Percentiles rank a stretch among this genome's conserved stretches.
phyloP scores from a whole-genome alignment of 176 grass and related monocot species.

The Phyllostachys edulis region DNA sequence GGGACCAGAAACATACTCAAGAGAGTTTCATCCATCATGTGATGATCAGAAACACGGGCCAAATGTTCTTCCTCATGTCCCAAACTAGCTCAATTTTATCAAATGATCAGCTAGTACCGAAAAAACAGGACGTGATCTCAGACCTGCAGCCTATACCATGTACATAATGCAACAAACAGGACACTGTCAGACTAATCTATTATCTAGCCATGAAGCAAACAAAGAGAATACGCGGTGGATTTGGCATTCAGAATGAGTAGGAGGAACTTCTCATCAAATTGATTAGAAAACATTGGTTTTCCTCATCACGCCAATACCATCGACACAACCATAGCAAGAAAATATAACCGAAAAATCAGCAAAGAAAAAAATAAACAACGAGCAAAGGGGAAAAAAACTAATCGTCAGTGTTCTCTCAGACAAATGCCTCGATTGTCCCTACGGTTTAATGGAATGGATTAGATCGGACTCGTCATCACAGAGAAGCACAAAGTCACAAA shows the following conservation, averaged over 20 bases:
- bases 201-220: too few species aligned
- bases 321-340: background rate
- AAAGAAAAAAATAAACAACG: background rate
- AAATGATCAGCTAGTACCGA: too few species aligned
- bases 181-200: background rate
- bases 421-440: constrained; percentile 66
- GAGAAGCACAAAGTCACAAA: background rate
- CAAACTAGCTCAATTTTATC: background rate
- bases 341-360: background rate
- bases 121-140: background rate
- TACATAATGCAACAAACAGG: background rate
- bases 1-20: constrained; percentile 19
- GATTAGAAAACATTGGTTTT: constrained; percentile 20
- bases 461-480: constrained; percentile 53
- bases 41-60: constrained; percentile 57
- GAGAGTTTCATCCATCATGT: constrained; percentile 42
- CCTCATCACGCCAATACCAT: constrained; percentile 37
- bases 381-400: background rate
- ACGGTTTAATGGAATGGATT: constrained; percentile 59
- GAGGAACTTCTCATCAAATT: constrained; percentile 51
- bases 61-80: constrained; percentile 41
- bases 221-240: background rate
- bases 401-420: constrained; percentile 49
- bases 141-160: background rate
- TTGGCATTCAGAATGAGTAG: constrained; percentile 64